A percentile compares a stretch with the other conserved stretches of the same genome.
phyloP scores from a whole-genome alignment of 78 protist genomes.

The Dictyostelium purpureum region DNA sequence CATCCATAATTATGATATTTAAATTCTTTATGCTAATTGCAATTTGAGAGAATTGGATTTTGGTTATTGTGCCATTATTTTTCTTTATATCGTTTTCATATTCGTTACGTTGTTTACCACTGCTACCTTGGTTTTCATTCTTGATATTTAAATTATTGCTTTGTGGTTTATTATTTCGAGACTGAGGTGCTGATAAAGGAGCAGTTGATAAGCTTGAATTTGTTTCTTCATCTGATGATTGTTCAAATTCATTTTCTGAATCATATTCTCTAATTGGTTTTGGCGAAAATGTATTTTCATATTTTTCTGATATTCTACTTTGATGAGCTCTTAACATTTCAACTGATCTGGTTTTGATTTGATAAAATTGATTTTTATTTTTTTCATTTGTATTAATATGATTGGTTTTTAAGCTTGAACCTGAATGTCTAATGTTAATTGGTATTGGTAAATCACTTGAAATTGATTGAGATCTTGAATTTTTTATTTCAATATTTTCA shows the following conservation, averaged over 20 bases:
- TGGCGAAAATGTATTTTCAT: background rate
- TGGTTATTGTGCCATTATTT: background rate
- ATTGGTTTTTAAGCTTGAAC: background rate
- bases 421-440: background rate
- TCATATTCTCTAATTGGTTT: background rate
- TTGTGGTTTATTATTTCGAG: background rate
- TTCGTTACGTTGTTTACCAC: background rate
- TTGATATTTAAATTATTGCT: background rate
- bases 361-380: constrained; percentile 17
- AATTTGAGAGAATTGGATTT: constrained; percentile 34
- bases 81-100: background rate
- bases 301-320: background rate
- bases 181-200: background rate
- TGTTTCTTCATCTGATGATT: background rate
- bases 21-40: constrained; percentile 34
- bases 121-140: background rate
- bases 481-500: background rate
- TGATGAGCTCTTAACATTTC: constrained; percentile 66
- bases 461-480: background rate
- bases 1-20: constrained; percentile 36
- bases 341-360: constrained; percentile 35
- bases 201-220: background rate
- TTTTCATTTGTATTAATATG: background rate
- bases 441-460: constrained; percentile 29
- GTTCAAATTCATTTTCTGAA: background rate